These are phyloP conservation scores for Yamadazyma nakazawae DNA, from an alignment of 805 yeast species.

Conservation along the genomic window DNA sequence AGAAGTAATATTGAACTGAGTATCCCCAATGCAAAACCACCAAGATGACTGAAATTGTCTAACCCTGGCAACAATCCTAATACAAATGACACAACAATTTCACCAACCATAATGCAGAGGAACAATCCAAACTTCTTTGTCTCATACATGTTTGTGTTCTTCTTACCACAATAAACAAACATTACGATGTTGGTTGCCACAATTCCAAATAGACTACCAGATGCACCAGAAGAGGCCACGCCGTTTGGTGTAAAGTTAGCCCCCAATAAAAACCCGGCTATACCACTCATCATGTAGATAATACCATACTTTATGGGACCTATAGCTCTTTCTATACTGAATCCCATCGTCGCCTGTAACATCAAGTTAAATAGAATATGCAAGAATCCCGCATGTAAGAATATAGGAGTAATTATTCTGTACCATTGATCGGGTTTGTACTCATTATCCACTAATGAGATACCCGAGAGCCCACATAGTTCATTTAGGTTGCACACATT, in stretches of 20 bases:
- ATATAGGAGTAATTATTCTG: slow-evolving; percentile 65
- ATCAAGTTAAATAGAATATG: slow-evolving; percentile 64
- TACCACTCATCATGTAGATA: slow-evolving; percentile 59
- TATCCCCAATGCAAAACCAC: slow-evolving; percentile 67
- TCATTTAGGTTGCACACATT: slow-evolving; percentile 56
- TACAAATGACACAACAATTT: slow-evolving; percentile 56
- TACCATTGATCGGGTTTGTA: slow-evolving; percentile 63
- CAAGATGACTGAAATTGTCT: slow-evolving; percentile 73
- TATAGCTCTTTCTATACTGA: slow-evolving; percentile 52
- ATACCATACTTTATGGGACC: slow-evolving; percentile 53
- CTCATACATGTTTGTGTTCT: slow-evolving; percentile 44
- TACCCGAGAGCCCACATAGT: slow-evolving; percentile 59
- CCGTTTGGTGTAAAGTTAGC: slow-evolving; percentile 69
- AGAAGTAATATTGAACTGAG: slow-evolving; percentile 47
- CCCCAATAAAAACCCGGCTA: slow-evolving; percentile 65
- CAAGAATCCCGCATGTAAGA: slow-evolving; percentile 69
- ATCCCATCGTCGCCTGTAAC: slow-evolving; percentile 60
- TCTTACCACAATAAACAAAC: slow-evolving; percentile 50
- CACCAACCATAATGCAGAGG: slow-evolving; percentile 48
- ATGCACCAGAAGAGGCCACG: slow-evolving; percentile 64
- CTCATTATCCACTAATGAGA: slow-evolving; percentile 29
- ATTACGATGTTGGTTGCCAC: slow-evolving; percentile 60
- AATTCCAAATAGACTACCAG: slow-evolving; percentile 69
- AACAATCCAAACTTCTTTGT: slow-evolving; percentile 46
- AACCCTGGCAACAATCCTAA: slow-evolving; percentile 70